phyloP scores from a whole-genome alignment of 768 basidiomycete genomes.

The Panellus pusillus region DNA sequence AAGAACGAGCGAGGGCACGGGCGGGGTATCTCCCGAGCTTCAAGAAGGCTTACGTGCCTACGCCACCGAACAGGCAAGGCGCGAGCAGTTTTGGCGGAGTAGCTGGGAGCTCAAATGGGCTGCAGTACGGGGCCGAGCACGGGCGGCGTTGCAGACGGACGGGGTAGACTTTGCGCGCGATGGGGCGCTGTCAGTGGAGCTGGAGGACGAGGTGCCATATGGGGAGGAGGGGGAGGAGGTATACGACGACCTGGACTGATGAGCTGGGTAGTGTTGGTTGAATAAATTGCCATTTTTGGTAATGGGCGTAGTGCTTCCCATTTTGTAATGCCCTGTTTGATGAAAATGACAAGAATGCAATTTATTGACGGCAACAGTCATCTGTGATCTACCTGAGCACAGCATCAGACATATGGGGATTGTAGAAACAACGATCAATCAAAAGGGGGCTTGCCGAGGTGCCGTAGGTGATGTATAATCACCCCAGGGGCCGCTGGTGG shows the following conservation, averaged over 20 bases:
- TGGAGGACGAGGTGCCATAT: slow-evolving; percentile 1
- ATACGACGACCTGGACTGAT: not conserved
- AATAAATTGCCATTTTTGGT: too few species aligned
- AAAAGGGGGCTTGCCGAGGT: not conserved
- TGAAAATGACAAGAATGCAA: too few species aligned
- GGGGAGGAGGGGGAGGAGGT: slow-evolving; percentile 1
- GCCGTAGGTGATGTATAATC: not conserved
- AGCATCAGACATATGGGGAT: not conserved
- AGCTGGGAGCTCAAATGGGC: not conserved
- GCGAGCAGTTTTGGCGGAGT: not conserved
- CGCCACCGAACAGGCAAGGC: not conserved
- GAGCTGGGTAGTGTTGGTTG: not conserved
- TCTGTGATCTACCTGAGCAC: too few species aligned
- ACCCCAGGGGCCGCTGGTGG: too few species aligned
- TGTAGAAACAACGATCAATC: too few species aligned
- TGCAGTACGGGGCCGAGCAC: not conserved
- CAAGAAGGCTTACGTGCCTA: slow-evolving; percentile 2
- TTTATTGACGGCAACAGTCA: too few species aligned
- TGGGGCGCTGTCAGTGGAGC: not conserved
- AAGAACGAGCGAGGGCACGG: slow-evolving; percentile 2
- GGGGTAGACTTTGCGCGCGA: not conserved
- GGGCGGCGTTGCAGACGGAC: not conserved
- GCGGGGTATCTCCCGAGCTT: not conserved
- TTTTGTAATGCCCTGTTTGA: too few species aligned
- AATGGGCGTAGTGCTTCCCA: too few species aligned